Evolutionary conservation across 164 flowering plant genomes (phyloP).

Genomic region (Akebia trifoliata): DNA sequence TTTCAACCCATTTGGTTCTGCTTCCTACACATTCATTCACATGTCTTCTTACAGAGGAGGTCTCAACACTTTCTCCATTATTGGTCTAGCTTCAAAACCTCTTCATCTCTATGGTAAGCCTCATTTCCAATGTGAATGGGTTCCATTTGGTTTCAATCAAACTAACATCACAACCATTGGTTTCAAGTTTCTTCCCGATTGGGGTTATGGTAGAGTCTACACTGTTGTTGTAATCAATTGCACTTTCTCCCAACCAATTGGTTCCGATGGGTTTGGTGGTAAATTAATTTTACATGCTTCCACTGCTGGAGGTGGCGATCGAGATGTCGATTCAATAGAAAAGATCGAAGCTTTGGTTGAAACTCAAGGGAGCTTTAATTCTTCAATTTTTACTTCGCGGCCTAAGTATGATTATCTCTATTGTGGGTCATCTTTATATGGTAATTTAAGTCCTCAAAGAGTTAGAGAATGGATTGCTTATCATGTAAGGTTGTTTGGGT

Average conservation of each 20-base stretch:
- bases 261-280: conserved; percentile 55
- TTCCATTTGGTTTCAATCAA: conserved; percentile 15
- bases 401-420: conserved; percentile 72
- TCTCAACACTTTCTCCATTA: conserved; percentile 44
- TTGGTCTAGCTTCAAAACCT: conserved; percentile 53
- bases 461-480: conserved; percentile 91
- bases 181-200: conserved; percentile 63
- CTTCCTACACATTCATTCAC: conserved; percentile 69
- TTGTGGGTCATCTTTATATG: conserved; percentile 83
- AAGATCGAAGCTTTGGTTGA: conserved; percentile 47
- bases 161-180: conserved; percentile 22
- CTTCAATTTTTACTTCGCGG: conserved; percentile 20
- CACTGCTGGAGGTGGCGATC: conserved; percentile 47
- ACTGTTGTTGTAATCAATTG: conserved; percentile 87
- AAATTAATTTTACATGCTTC: conserved; percentile 48
- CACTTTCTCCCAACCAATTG: conserved; percentile 50
- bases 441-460: conserved; percentile 75
- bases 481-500: conserved; percentile 72
- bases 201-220: conserved; percentile 96
- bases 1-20: conserved; percentile 59
- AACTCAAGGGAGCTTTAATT: conserved; percentile 32
- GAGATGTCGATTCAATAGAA: conserved; percentile 34
- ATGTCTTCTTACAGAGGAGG: conserved; percentile 97
- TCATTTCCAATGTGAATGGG: conserved; percentile 57
- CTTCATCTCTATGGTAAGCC: conserved; percentile 43